These are phyloP conservation scores for Dothistroma pini DNA, from an alignment of 2,329 filamentous ascomycete species.

Conservation along the genomic window DNA sequence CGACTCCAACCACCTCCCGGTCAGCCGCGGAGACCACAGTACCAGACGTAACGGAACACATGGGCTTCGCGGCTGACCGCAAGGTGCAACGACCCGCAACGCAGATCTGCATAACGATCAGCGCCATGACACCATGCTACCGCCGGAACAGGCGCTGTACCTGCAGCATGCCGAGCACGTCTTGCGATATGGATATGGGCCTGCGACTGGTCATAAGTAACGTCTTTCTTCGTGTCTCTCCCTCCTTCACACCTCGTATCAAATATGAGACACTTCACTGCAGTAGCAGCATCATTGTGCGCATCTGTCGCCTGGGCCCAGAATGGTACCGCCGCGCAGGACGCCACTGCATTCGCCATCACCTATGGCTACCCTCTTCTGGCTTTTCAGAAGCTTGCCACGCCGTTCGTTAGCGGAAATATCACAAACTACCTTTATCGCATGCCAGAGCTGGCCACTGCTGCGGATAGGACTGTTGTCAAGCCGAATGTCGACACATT, in stretches of 20 bases:
- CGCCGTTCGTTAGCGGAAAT: conserved; percentile 5
- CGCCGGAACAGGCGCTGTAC: no score
- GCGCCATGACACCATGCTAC: no score
- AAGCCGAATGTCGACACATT: conserved; percentile 28
- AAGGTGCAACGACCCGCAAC: no score
- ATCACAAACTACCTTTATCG: conserved; percentile 17
- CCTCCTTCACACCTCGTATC: neutral
- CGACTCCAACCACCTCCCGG: no score
- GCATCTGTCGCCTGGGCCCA: neutral
- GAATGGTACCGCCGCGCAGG: conserved; percentile 8
- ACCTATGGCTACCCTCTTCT: conserved; percentile 26
- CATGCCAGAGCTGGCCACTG: conserved; percentile 9
- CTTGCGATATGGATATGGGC: no score
- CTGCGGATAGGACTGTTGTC: conserved; percentile 16
- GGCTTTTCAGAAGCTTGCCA: conserved; percentile 14
- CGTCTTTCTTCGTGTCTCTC: no score
- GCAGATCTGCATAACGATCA: no score
- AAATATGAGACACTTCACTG: neutral
- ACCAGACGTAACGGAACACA: no score
- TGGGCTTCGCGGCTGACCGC: no score
- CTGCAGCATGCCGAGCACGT: no score
- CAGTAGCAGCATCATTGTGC: neutral
- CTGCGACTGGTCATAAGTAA: no score
- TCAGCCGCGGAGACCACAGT: no score
- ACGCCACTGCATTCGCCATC: conserved; percentile 21